These are phyloP conservation scores for Tolypocladium guangdongense DNA, from an alignment of 2,329 filamentous ascomycete species.

Conservation along the genomic window DNA sequence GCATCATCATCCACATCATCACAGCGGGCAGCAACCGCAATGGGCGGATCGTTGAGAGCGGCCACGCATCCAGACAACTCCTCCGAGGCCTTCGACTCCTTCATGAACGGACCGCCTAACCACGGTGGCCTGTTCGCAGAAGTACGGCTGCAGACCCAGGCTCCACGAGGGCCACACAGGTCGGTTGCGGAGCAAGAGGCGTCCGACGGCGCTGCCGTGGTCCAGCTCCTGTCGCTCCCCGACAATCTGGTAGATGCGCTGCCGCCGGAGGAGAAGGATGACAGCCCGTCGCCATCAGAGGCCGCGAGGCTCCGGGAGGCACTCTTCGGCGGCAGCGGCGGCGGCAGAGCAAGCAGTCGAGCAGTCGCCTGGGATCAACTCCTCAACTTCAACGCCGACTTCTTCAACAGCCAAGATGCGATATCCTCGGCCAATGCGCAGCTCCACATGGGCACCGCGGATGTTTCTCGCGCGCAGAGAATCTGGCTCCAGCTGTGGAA, in stretches of 20 bases:
- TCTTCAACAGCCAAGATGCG: constrained; percentile 16
- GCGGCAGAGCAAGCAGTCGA: background rate
- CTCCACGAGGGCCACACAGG: background rate
- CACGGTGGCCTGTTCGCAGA: background rate
- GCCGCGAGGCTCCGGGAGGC: constrained; percentile 22
- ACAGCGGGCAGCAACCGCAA: background rate
- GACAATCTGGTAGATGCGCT: constrained; percentile 10
- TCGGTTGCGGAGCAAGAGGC: constrained; percentile 21
- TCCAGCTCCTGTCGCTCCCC: constrained; percentile 22
- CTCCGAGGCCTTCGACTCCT: constrained; percentile 1
- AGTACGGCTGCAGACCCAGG: background rate
- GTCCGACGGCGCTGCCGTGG: constrained; percentile 20
- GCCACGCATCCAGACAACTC: background rate
- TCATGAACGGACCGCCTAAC: background rate
- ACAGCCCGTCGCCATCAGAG: constrained; percentile 16
- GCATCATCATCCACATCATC: background rate
- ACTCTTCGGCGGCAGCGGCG: constrained; percentile 21
- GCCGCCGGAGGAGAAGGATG: constrained; percentile 12
- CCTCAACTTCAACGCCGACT: constrained; percentile 40
- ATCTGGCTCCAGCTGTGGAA: constrained; percentile 46
- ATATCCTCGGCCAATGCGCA: constrained; percentile 7
- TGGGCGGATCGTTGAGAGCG: background rate
- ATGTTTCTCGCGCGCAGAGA: constrained; percentile 26
- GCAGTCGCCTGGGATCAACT: constrained; percentile 28
- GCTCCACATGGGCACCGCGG: constrained; percentile 26